Percentiles rank a stretch among this genome's conserved stretches.
Conservation (phyloP, 1,284 basidiomycete genomes). For the Papiliotrema flavescens region DNA sequence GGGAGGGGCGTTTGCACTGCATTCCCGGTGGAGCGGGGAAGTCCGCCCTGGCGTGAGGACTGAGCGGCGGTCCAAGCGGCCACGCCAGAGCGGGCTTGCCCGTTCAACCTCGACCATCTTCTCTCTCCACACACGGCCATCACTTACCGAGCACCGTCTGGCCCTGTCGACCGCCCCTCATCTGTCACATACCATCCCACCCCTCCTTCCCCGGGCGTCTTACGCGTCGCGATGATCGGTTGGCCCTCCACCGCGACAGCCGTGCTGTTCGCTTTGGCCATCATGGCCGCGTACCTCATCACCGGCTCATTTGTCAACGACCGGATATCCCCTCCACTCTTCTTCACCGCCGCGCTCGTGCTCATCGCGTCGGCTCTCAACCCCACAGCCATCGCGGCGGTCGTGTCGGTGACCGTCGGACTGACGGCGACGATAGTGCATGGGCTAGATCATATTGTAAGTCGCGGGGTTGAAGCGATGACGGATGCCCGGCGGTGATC, state of each 20-base stretch:
- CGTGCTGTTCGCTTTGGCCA: slow-evolving; percentile 1
- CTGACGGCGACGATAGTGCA: slow-evolving; percentile 3
- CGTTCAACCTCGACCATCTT: no score
- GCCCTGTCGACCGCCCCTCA: no score
- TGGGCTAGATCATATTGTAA: slow-evolving; percentile 13
- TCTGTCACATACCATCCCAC: no score
- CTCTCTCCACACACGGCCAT: no score
- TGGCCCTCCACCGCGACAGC: not conserved
- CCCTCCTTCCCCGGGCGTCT: not conserved
- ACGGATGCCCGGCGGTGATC: no score
- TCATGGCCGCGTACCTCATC: slow-evolving; percentile 9
- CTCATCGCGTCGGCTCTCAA: slow-evolving; percentile 5
- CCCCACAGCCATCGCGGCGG: slow-evolving; percentile 1
- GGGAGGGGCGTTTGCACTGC: no score
- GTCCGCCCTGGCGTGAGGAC: no score
- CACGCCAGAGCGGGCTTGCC: no score
- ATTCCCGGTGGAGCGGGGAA: no score
- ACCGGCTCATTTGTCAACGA: slow-evolving; percentile 3
- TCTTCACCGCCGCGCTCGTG: slow-evolving; percentile 6
- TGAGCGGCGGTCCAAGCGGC: no score
- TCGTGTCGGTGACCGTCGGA: not conserved
- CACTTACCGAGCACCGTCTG: no score
- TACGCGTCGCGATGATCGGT: not conserved
- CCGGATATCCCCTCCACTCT: slow-evolving; percentile 8
- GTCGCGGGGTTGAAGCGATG: not conserved